These are phyloP conservation scores for Pelargonium nanum DNA, from an alignment of 345 rosid genomes.

Conservation along the genomic window DNA sequence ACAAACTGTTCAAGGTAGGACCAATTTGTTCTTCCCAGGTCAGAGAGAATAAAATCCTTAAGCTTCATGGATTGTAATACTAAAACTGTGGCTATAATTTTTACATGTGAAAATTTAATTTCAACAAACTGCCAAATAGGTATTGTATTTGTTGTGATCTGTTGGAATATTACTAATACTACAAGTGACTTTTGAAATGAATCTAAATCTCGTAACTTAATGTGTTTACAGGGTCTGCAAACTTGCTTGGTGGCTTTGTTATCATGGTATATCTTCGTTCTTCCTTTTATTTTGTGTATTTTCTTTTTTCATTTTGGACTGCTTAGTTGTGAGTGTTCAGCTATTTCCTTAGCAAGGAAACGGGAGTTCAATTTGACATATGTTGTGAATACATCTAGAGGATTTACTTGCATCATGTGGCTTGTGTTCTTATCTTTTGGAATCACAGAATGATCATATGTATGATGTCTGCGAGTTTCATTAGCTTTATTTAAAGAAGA, in stretches of 20 bases:
- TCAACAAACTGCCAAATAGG: not conserved
- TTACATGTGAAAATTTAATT: not conserved
- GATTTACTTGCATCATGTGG: not conserved
- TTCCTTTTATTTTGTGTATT: not conserved
- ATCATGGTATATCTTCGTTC: constrained; percentile 49
- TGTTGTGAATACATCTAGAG: not conserved
- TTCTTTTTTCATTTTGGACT: not conserved
- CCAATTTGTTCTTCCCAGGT: too few species aligned
- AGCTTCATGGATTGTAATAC: too few species aligned
- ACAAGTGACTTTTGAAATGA: constrained; percentile 6
- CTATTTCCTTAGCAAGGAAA: not conserved
- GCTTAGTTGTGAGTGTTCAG: not conserved
- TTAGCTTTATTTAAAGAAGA: too few species aligned
- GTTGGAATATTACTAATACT: not conserved
- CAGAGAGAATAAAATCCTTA: too few species aligned
- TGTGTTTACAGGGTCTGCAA: constrained; percentile 68
- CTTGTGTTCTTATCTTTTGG: not conserved
- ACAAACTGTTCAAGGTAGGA: too few species aligned
- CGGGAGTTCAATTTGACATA: not conserved
- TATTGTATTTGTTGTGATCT: not conserved
- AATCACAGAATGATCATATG: not conserved
- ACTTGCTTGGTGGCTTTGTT: constrained; percentile 85
- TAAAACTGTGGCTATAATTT: not conserved
- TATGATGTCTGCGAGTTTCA: too few species aligned
- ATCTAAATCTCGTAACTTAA: constrained; percentile 14